Evolutionary conservation across 2,329 filamentous ascomycete species (phyloP), one percentile per base, ranked within the genome.

Genomic region (Nemania serpens): DNA sequence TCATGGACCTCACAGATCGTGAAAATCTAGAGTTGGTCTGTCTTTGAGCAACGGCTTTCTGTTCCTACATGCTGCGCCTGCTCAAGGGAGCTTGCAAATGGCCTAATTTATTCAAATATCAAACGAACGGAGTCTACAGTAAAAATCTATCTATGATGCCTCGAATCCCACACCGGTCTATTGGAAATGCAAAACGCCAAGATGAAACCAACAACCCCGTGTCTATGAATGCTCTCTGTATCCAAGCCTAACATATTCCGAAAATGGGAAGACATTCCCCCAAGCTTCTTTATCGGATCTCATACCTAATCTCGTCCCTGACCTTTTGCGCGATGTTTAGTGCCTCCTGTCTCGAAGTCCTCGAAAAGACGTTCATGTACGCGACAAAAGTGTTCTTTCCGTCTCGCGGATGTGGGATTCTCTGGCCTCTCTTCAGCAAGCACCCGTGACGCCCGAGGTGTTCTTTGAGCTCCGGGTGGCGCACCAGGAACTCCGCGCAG

Each of bases 1-100:
- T 84, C 75, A 76, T 85, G 58, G 87, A 90, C 70, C 73, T 90
- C 64, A 90, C 87, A 3, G 88, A 90, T 69, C 75, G 79, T 57
- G 87, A 90, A 77, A 90, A 88, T 62, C 76, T 79, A 1, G 83
- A 89, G 70, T 89, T 90, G 69, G 73, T 83, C 0, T 90, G 90
- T 29, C 25, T 29, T 4, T 29, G 7, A 7, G 7, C 25, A 3
- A 7, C 25, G 25, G 25, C 3, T 29, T 29, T 29, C 25, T 29
- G 25, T 29, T 29, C 25, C 25, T 4, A 3, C 25, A 29, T 29
- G 25, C 7, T 7, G 25, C 25, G 25, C 7, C 25, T 29, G 25
- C 25, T 29, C 7, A 29, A 29, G 25, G 25, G 25, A 29, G 25
- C 25, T 29, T 29, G 25, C 25, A 29, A 4, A 29, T 29, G 7